Base-by-base conservation (phyloP, 331 rosid genomes). In the Stylosanthes scabra region DNA sequence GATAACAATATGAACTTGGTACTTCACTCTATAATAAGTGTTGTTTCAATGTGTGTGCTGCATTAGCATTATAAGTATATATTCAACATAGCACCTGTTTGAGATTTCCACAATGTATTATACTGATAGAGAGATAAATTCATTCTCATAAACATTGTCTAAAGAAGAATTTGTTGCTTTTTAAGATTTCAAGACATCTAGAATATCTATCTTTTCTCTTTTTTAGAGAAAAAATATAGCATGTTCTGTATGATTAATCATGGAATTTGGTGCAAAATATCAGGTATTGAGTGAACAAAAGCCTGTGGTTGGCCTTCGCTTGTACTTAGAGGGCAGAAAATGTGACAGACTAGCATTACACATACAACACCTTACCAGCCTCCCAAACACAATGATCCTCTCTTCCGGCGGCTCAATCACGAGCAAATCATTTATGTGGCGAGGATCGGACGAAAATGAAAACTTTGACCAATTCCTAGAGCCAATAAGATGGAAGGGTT, bases 271-370 rank as follows among this genome's bases (percentile, higher is more conserved):
- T 55, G 25, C 77, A 66, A 50, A 67, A 70, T 62, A 64, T 66
- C 86, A 91, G 96, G 91, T 89, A 67, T 77, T 83, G 41, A 89
- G 88, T 54, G 83, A 78, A 79, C 63, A 78, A 54, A 89, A 87
- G 65, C 96, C 93, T 4, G 86, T 91, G 39, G 96, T 91, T 75
- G 97, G 97, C 67, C 84, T 91, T 44, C 96, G 93, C 31, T 51
- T 91, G 62, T 91, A 84, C 76, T 82, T 91, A 8, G 97, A 91
- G 78, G 96, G 96, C 9, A 91, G 85, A 75, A 89, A 84, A 78
- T 80, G 85, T 84, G 83, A 91, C 41, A 83, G 74, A 63, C 74
- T 86, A 59, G 93, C 93, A 45, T 20, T 91, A 65, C 96, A 91
- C 74, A 84, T 89, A 37, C 88, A 91, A 25, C 96, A 91, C 70